These are phyloP conservation scores for Claviceps sorghi DNA, from an alignment of 2,329 filamentous ascomycete species.

Conservation along the genomic window DNA sequence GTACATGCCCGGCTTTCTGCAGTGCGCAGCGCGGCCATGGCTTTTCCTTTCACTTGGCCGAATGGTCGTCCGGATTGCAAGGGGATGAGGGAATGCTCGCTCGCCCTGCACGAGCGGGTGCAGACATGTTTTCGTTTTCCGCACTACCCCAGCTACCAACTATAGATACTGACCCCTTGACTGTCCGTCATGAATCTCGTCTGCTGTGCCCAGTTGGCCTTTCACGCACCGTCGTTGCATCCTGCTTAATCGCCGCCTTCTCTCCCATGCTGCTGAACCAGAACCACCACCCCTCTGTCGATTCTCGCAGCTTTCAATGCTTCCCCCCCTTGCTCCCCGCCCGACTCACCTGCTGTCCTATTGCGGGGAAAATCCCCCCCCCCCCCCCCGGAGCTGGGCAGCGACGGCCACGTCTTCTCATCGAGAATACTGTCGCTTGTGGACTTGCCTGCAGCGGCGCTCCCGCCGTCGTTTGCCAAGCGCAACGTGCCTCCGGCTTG, in stretches of 20 bases:
- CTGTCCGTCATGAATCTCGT: not conserved
- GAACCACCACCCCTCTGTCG: not conserved
- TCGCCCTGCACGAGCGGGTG: not conserved
- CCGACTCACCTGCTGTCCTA: not conserved
- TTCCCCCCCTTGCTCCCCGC: too few species aligned
- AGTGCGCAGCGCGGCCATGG: not conserved
- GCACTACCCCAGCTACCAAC: not conserved
- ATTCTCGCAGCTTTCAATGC: too few species aligned
- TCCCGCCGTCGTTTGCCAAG: too few species aligned
- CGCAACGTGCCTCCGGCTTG: not conserved
- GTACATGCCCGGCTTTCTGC: too few species aligned
- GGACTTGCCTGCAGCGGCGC: not conserved
- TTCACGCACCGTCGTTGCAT: not conserved
- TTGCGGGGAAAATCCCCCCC: not conserved
- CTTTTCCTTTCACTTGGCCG: not conserved
- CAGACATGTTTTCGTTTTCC: not conserved
- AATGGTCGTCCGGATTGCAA: not conserved
- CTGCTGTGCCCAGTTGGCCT: not conserved
- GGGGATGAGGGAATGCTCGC: not conserved
- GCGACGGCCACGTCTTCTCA: conserved; percentile 3
- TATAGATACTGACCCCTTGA: not conserved
- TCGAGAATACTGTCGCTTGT: not conserved
- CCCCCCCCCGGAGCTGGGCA: not conserved
- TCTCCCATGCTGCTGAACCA: not conserved
- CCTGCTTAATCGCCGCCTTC: not conserved